Conservation (phyloP, 192 early-diverging fungal species). For the Jimgerdemannia lactiflua region DNA sequence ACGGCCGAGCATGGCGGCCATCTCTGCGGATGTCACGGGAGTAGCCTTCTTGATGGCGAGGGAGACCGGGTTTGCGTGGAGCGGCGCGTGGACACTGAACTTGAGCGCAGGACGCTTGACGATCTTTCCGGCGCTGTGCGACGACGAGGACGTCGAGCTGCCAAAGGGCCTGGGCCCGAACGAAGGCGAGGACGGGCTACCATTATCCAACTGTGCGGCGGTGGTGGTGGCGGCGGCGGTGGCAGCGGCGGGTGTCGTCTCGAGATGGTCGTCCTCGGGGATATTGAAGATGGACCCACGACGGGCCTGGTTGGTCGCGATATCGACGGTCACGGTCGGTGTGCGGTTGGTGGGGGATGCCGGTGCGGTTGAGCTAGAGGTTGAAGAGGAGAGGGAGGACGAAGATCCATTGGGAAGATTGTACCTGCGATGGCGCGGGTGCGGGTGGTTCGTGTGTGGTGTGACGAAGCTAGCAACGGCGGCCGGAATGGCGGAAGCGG, state of each 20-base stretch:
- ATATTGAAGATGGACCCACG: background rate
- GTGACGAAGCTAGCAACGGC: background rate
- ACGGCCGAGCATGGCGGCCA: background rate
- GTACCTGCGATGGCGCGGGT: background rate
- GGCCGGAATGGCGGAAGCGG: background rate
- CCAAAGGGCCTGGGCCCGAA: slow-evolving; percentile 21
- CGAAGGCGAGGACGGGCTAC: slow-evolving; percentile 12
- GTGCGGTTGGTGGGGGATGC: slow-evolving; percentile 13
- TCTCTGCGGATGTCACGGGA: background rate
- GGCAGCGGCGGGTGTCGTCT: slow-evolving; percentile 14
- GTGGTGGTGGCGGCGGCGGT: slow-evolving; percentile 17
- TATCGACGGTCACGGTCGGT: background rate
- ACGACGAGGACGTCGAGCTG: slow-evolving; percentile 1
- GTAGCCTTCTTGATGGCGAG: slow-evolving; percentile 7
- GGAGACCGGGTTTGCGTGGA: background rate
- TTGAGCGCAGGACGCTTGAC: slow-evolving; percentile 7
- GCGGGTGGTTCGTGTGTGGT: background rate
- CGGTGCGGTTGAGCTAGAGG: background rate
- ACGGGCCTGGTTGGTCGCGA: background rate
- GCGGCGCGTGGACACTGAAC: slow-evolving; percentile 7
- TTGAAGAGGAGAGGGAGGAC: background rate
- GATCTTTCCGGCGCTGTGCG: background rate
- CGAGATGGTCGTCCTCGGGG: slow-evolving; percentile 1
- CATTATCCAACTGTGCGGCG: slow-evolving; percentile 8
- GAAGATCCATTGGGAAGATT: background rate